Evolutionary conservation across 345 rosid species (phyloP).

Genomic region (Eucalyptus fibrosa): DNA sequence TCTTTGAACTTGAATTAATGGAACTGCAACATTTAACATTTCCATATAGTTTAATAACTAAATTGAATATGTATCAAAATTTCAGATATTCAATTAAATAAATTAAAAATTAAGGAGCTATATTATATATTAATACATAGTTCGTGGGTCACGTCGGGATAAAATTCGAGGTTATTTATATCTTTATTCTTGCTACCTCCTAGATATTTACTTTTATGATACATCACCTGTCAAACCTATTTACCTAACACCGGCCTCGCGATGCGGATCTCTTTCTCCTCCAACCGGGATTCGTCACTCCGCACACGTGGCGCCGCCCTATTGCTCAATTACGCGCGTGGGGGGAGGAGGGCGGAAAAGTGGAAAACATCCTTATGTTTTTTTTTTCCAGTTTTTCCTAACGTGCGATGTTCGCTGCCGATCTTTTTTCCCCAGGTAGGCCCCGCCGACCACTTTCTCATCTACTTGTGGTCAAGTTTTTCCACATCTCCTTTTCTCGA

Average conservation of each 20-base stretch:
- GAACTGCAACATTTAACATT: accelerated
- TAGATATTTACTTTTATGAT: no score
- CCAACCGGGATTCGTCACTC: neutral
- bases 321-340: neutral
- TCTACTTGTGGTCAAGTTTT: neutral
- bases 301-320: neutral
- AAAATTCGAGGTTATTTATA: no score
- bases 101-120: no score
- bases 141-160: no score
- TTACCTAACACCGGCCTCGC: neutral
- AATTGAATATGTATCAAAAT: accelerated
- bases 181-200: no score
- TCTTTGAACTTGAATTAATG: no score
- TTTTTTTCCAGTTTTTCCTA: neutral
- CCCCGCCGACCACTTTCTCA: neutral
- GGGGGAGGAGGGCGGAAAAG: neutral
- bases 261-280: neutral
- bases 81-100: no score
- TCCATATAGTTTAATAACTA: no score
- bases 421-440: neutral
- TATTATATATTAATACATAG: no score
- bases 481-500: neutral
- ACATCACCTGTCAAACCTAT: neutral
- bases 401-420: neutral
- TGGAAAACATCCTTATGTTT: neutral